A percentile compares a stretch with the other conserved stretches of the same genome.
These are phyloP conservation scores for Leptographium radiaticola DNA, from an alignment of 2,329 filamentous ascomycete species.

Conservation along the genomic window DNA sequence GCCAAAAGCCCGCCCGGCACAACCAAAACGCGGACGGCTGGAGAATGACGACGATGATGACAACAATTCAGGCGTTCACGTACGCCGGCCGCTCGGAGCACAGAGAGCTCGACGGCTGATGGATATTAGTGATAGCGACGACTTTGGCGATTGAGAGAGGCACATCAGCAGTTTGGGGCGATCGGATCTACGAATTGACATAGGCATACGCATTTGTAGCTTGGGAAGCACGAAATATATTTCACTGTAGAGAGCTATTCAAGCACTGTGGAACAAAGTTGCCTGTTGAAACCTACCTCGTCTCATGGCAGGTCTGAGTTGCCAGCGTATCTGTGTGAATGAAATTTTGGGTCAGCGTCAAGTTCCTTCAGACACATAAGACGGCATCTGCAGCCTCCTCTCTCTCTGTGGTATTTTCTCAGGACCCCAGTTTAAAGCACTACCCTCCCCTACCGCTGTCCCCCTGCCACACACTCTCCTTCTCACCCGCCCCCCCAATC, in stretches of 20 bases:
- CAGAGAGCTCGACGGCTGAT: conserved; percentile 5
- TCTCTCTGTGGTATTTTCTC: neutral
- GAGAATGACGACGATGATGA: neutral
- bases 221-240: too few relatives aligned
- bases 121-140: conserved; percentile 9
- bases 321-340: too few relatives aligned
- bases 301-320: too few relatives aligned
- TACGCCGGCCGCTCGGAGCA: neutral
- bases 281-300: too few relatives aligned
- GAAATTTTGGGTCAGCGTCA: too few relatives aligned
- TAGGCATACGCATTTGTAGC: too few relatives aligned
- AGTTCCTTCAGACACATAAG: too few relatives aligned
- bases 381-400: too few relatives aligned
- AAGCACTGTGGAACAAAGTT: too few relatives aligned
- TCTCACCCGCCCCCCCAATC: neutral
- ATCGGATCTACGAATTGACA: too few relatives aligned
- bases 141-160: neutral
- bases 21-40: neutral
- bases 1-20: neutral
- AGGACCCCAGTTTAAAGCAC: conserved; percentile 26
- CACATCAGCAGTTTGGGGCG: too few relatives aligned
- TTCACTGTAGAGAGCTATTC: too few relatives aligned
- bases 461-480: conserved; percentile 4
- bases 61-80: neutral
- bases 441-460: conserved; percentile 18